Conservation (phyloP, 139 green algal species). For the Pseudopediastrum boryanum region DNA sequence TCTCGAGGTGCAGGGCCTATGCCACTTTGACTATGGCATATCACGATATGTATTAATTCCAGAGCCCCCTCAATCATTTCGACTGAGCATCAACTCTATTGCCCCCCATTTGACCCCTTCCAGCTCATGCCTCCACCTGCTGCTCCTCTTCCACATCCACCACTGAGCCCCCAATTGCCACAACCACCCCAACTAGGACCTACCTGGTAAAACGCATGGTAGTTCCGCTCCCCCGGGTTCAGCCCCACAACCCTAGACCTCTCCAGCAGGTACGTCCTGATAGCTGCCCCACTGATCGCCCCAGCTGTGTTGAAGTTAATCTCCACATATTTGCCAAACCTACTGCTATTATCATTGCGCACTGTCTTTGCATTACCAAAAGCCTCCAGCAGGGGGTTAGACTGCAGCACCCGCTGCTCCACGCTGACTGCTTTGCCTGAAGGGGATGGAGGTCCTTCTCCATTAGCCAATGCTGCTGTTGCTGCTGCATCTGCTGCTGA, state of each 20-base stretch:
- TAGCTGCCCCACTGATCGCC: slow-evolving; percentile 85
- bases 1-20: too few species aligned
- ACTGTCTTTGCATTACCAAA: slow-evolving; percentile 99
- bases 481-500: slow-evolving; percentile 1
- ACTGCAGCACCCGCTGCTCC: slow-evolving; percentile 85
- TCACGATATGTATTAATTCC: too few species aligned
- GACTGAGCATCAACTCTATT: too few species aligned
- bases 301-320: slow-evolving; percentile 92
- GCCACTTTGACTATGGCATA: too few species aligned
- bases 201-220: slow-evolving; percentile 98
- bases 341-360: slow-evolving; percentile 55
- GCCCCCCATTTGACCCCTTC: too few species aligned
- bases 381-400: slow-evolving; percentile 96
- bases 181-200: too few species aligned
- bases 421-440: slow-evolving; percentile 15
- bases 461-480: not conserved
- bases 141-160: too few species aligned
- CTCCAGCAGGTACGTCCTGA: slow-evolving; percentile 98
- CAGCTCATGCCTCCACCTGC: too few species aligned
- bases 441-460: too few species aligned
- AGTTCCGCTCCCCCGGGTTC: slow-evolving; percentile 95
- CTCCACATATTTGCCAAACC: slow-evolving; percentile 99
- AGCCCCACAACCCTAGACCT: slow-evolving; percentile 89
- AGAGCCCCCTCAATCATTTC: too few species aligned
- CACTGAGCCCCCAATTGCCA: too few species aligned